Percentiles rank a stretch among this genome's conserved stretches.
Conservation (phyloP, 2,329 filamentous ascomycete species). For the Fusarium praegraminearum region DNA sequence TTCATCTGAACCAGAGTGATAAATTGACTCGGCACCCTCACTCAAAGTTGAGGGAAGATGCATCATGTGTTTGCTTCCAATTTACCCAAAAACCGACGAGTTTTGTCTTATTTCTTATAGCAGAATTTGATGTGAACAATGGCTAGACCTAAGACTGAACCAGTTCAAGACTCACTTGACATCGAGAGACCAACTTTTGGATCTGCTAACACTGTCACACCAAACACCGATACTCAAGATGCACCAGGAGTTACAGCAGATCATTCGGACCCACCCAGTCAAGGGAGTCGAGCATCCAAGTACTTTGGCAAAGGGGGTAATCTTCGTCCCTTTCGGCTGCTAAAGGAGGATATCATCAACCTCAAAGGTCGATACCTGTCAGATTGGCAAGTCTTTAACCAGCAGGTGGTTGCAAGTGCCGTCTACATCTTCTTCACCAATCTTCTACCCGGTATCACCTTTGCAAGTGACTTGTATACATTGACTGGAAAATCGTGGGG, state of each 20-base stretch:
- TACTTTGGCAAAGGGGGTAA: constrained; percentile 56
- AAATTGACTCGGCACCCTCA: constrained; percentile 18
- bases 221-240: constrained; percentile 19
- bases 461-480: constrained; percentile 73
- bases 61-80: constrained; percentile 16
- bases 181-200: constrained; percentile 19
- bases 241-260: neutral
- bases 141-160: neutral
- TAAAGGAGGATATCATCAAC: constrained; percentile 62
- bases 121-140: constrained; percentile 13
- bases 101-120: neutral
- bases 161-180: constrained; percentile 13
- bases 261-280: neutral
- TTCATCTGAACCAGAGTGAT: neutral
- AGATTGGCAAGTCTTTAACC: constrained; percentile 71
- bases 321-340: constrained; percentile 64
- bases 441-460: constrained; percentile 74
- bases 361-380: constrained; percentile 62
- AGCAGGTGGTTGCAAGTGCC: constrained; percentile 71
- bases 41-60: neutral
- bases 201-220: constrained; percentile 25
- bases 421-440: constrained; percentile 77
- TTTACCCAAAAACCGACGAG: neutral
- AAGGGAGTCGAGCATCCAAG: neutral
- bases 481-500: constrained; percentile 73